A percentile compares a stretch with the other conserved stretches of the same genome.
Conservation (phyloP, 805 yeast species). For the Blastobotrys chiropterorum region DNA sequence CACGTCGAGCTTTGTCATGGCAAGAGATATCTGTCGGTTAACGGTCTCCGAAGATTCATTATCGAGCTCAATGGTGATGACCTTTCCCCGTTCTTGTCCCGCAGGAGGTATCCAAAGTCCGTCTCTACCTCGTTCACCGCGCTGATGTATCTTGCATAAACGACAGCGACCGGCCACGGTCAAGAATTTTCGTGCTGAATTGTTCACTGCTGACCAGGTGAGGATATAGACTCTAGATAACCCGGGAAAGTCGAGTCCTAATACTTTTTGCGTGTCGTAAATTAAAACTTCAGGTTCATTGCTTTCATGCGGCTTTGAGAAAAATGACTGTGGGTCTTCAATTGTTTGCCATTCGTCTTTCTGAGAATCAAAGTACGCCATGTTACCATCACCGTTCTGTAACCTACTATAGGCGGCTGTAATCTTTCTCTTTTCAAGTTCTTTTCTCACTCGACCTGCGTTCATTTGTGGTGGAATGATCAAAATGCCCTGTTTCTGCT, state of each 20-base stretch:
- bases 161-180: neutral
- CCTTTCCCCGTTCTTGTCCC: neutral
- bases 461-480: neutral
- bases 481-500: neutral
- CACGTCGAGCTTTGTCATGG: neutral
- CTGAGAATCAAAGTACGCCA: neutral
- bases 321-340: neutral
- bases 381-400: no score
- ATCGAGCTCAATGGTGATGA: neutral
- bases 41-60: neutral
- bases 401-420: neutral
- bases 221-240: neutral
- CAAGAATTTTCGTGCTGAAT: neutral
- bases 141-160: neutral
- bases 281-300: neutral
- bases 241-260: slow-evolving; percentile 3
- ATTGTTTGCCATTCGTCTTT: neutral
- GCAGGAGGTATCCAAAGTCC: no score
- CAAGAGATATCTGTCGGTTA: neutral
- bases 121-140: neutral
- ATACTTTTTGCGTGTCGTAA: neutral
- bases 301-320: neutral
- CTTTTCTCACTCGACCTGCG: neutral
- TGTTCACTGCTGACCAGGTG: neutral
- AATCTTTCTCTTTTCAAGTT: neutral